phyloP scores from a whole-genome alignment of 2,329 filamentous ascomycete genomes.

The Onygenales sp. region DNA sequence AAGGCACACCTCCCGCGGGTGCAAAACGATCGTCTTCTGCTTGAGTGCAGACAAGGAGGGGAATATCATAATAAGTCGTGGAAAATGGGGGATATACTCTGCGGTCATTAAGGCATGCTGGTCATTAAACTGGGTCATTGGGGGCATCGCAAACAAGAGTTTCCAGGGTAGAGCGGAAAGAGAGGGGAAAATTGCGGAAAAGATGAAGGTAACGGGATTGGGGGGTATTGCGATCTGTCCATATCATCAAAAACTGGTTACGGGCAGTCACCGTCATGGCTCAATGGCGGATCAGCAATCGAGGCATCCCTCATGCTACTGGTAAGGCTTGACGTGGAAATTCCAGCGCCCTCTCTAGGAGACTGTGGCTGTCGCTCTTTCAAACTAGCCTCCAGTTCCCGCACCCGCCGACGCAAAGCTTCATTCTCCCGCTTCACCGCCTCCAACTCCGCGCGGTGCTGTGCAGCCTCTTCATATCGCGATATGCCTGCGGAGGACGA shows the following conservation, averaged over 20 bases:
- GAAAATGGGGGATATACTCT: neutral
- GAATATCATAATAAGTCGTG: too few species aligned
- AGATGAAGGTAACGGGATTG: too few species aligned
- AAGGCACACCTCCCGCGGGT: too few species aligned
- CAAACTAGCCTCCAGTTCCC: conserved; percentile 32
- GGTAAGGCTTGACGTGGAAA: conserved; percentile 9
- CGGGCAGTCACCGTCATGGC: neutral
- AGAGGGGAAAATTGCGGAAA: too few species aligned
- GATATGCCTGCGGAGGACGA: conserved; percentile 21
- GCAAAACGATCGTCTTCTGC: too few species aligned
- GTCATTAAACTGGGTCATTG: too few species aligned
- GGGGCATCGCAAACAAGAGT: neutral
- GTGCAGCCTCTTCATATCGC: conserved; percentile 33
- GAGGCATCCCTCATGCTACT: conserved; percentile 9
- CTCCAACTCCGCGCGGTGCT: conserved; percentile 36
- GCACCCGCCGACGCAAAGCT: conserved; percentile 32
- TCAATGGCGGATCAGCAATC: conserved; percentile 6
- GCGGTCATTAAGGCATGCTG: too few species aligned
- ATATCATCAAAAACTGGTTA: neutral
- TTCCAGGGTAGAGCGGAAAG: too few species aligned
- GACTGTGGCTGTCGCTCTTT: conserved; percentile 20
- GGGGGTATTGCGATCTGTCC: too few species aligned
- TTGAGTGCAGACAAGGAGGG: too few species aligned
- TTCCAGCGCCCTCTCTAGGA: neutral
- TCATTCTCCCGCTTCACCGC: conserved; percentile 39